Conservation (phyloP, 805 yeast species). For the Cyberlindnera saturnus region DNA sequence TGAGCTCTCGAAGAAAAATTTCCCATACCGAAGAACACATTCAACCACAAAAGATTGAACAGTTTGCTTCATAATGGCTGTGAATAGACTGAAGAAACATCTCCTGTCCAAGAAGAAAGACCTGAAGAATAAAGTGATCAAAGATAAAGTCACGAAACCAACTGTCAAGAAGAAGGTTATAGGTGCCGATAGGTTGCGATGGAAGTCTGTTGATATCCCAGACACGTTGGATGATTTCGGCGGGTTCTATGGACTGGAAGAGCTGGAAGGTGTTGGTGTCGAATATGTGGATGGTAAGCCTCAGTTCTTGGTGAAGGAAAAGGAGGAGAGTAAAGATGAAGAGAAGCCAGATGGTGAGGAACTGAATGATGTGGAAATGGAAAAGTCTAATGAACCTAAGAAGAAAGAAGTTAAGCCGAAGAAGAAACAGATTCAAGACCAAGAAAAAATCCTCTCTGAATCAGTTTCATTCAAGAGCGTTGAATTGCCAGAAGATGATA, state of each 20-base stretch:
- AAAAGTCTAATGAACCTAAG: slow-evolving; percentile 16
- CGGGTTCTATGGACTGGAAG: slow-evolving; percentile 91
- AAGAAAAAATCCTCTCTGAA: slow-evolving; percentile 16
- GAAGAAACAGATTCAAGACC: slow-evolving; percentile 13
- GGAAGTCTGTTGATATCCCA: slow-evolving; percentile 83
- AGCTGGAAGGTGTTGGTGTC: slow-evolving; percentile 88
- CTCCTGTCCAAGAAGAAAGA: slow-evolving; percentile 6
- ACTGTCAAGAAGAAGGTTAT: slow-evolving; percentile 26
- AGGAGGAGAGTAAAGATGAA: slow-evolving; percentile 16
- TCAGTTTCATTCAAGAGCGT: slow-evolving; percentile 20
- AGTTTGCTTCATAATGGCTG: slow-evolving; percentile 7
- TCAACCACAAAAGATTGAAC: neutral
- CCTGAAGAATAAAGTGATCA: slow-evolving; percentile 2
- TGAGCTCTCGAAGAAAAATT: neutral
- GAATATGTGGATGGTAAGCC: slow-evolving; percentile 65
- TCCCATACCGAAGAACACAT: neutral
- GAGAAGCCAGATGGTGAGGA: slow-evolving; percentile 17
- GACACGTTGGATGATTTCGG: slow-evolving; percentile 82
- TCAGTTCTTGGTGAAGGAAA: slow-evolving; percentile 43
- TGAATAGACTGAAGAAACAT: slow-evolving; percentile 7
- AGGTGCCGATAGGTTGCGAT: slow-evolving; percentile 46
- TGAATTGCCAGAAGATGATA: slow-evolving; percentile 29
- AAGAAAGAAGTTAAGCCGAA: slow-evolving; percentile 18
- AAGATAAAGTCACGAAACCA: slow-evolving; percentile 3
- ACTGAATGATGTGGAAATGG: neutral